phyloP scores from a whole-genome alignment of 495 filamentous ascomycete species.

The Cenococcum geophilum region DNA sequence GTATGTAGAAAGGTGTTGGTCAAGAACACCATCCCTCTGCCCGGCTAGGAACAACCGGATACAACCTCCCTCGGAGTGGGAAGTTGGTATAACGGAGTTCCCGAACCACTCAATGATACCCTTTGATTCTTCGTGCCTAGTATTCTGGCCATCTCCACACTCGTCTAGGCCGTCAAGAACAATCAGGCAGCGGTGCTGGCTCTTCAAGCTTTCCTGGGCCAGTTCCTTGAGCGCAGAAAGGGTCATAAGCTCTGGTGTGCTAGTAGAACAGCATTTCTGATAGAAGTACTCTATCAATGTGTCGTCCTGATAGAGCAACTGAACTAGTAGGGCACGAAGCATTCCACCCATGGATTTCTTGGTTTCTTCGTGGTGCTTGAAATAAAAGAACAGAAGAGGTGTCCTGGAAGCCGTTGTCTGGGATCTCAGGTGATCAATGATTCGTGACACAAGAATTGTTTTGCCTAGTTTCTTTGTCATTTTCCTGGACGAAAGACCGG shows the following conservation, averaged over 20 bases:
- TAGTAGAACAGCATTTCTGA: slow-evolving; percentile 21
- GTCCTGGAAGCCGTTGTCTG: background rate
- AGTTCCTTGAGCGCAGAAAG: slow-evolving; percentile 10
- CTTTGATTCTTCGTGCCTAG: no score
- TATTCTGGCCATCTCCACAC: slow-evolving; percentile 2
- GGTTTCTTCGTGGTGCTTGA: slow-evolving; percentile 13
- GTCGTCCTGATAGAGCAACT: slow-evolving; percentile 14
- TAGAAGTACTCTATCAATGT: slow-evolving; percentile 14
- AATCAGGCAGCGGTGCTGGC: slow-evolving; percentile 13
- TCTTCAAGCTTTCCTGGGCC: slow-evolving; percentile 11
- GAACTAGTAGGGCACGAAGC: slow-evolving; percentile 11
- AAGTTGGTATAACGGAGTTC: no score
- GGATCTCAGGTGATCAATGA: slow-evolving; percentile 21
- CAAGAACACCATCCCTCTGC: no score
- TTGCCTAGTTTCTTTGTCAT: slow-evolving; percentile 18
- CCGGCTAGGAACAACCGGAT: no score
- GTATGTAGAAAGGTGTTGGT: no score
- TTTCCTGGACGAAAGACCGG: no score
- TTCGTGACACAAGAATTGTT: slow-evolving; percentile 27
- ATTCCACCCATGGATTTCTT: slow-evolving; percentile 14
- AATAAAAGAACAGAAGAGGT: slow-evolving; percentile 21
- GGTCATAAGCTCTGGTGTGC: slow-evolving; percentile 11
- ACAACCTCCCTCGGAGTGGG: no score
- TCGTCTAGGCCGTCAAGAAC: slow-evolving; percentile 28
- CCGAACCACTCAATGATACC: no score